Conservation (phyloP, 1,139 yeast species). For the Debaryomycetaceae sp. region DNA sequence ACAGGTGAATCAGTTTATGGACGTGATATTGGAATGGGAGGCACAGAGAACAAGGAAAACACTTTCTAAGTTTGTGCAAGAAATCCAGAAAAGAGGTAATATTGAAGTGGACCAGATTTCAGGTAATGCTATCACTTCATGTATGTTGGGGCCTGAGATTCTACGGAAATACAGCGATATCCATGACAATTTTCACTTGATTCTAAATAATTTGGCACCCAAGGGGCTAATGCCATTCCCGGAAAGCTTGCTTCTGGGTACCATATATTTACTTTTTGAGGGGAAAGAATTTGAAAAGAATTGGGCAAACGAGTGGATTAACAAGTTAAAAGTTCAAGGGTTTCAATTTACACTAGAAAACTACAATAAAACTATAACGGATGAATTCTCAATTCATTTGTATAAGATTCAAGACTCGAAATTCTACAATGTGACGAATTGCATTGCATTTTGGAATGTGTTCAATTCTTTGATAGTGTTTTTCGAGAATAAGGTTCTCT, state of each 20-base stretch:
- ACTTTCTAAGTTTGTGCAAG: conserved; percentile 11
- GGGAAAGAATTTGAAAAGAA: conserved; percentile 42
- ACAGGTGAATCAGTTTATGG: conserved; percentile 49
- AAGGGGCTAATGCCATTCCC: conserved; percentile 8
- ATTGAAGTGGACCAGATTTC: conserved; percentile 1
- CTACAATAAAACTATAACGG: conserved; percentile 37
- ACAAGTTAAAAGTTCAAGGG: conserved; percentile 12
- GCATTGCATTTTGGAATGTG: conserved; percentile 54
- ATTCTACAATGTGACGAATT: conserved; percentile 38
- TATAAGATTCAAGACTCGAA: conserved; percentile 52
- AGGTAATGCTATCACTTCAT: conserved; percentile 35
- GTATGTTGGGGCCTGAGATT: conserved; percentile 50
- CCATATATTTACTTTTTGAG: conserved; percentile 50
- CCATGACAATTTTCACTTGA: conserved; percentile 21
- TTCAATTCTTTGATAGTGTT: conserved; percentile 38
- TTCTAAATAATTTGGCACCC: conserved; percentile 19
- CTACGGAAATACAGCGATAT: conserved; percentile 35
- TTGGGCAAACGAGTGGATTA: conserved; percentile 43
- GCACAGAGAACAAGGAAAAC: conserved; percentile 12
- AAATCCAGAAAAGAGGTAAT: not conserved
- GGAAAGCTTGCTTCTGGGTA: conserved; percentile 38
- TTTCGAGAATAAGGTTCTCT: conserved; percentile 37
- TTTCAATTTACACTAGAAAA: conserved; percentile 9
- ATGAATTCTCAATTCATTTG: conserved; percentile 53
- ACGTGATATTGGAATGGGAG: conserved; percentile 55